These are phyloP conservation scores for Cadophora sp. DNA, from an alignment of 2,329 filamentous ascomycete genomes.

Conservation along the genomic window DNA sequence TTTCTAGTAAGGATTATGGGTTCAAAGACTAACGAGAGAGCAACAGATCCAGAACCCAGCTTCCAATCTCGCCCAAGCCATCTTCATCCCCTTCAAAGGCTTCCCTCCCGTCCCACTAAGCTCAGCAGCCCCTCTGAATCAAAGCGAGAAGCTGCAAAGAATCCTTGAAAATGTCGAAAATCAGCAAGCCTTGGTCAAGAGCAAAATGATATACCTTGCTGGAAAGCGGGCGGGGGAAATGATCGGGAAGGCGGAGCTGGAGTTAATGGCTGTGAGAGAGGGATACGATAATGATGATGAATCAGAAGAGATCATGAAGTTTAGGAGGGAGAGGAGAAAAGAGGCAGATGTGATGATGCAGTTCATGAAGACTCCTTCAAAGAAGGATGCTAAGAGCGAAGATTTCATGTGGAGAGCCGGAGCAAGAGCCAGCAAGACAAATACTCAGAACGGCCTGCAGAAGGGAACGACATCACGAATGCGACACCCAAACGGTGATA, in stretches of 20 bases:
- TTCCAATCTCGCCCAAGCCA: constrained; percentile 26
- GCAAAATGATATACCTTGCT: constrained; percentile 34
- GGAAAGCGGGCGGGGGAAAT: constrained; percentile 28
- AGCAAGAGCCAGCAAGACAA: not conserved
- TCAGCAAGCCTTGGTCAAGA: constrained; percentile 38
- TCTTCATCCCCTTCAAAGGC: constrained; percentile 40
- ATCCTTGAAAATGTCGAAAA: constrained; percentile 34
- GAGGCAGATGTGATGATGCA: constrained; percentile 50
- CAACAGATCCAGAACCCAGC: constrained; percentile 16
- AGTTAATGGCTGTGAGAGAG: constrained; percentile 24
- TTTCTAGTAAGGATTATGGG: not conserved
- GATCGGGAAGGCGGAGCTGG: constrained; percentile 26
- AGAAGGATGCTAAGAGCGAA: constrained; percentile 33
- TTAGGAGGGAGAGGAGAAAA: constrained; percentile 8
- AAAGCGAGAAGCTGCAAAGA: constrained; percentile 29
- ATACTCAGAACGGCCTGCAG: not conserved
- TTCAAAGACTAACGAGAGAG: not conserved
- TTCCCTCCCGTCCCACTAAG: constrained; percentile 18
- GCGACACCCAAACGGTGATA: constrained; percentile 21
- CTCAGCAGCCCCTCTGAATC: constrained; percentile 8
- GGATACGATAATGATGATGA: constrained; percentile 17
- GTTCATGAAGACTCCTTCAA: constrained; percentile 46
- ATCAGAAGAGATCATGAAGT: not conserved
- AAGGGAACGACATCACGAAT: not conserved
- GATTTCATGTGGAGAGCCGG: not conserved